phyloP scores from a whole-genome alignment of 139 green algal genomes.

The Micromonas pusilla region DNA sequence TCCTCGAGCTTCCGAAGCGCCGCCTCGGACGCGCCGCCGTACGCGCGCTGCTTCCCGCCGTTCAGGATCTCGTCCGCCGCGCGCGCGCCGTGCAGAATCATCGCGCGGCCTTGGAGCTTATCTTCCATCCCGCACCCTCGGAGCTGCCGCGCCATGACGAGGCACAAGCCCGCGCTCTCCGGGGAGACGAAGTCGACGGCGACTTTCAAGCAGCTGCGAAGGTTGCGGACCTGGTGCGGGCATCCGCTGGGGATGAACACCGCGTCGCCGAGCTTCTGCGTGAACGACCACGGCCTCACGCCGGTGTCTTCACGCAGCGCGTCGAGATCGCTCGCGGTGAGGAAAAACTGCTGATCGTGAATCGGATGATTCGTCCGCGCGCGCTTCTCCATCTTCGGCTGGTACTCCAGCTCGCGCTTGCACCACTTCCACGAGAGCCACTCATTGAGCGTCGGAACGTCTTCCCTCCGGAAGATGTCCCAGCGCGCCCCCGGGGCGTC shows the following conservation, averaged over 20 bases:
- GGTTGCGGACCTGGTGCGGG: slow-evolving; percentile 75
- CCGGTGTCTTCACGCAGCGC: slow-evolving; percentile 22
- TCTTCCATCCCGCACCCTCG: slow-evolving; percentile 40
- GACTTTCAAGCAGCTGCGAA: slow-evolving; percentile 64
- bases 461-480: slow-evolving; percentile 67
- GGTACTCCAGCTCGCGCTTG: not conserved
- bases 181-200: slow-evolving; percentile 79
- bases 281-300: slow-evolving; percentile 62
- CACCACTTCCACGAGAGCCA: slow-evolving; percentile 14
- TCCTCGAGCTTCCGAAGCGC: not conserved
- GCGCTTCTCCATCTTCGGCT: not conserved
- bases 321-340: slow-evolving; percentile 32
- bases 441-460: slow-evolving; percentile 34
- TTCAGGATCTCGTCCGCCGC: not conserved
- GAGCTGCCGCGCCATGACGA: slow-evolving; percentile 37
- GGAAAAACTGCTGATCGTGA: slow-evolving; percentile 41
- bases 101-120: slow-evolving; percentile 44
- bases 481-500: slow-evolving; percentile 61
- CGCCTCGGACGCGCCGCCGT: not conserved
- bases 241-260: slow-evolving; percentile 84
- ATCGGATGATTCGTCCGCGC: slow-evolving; percentile 28
- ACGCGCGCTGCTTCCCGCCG: not conserved
- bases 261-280: slow-evolving; percentile 69
- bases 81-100: not conserved
- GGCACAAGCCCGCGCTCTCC: slow-evolving; percentile 45